Base-by-base conservation (phyloP, 345 rosid genomes). In the Sisymbrium altissimum region DNA sequence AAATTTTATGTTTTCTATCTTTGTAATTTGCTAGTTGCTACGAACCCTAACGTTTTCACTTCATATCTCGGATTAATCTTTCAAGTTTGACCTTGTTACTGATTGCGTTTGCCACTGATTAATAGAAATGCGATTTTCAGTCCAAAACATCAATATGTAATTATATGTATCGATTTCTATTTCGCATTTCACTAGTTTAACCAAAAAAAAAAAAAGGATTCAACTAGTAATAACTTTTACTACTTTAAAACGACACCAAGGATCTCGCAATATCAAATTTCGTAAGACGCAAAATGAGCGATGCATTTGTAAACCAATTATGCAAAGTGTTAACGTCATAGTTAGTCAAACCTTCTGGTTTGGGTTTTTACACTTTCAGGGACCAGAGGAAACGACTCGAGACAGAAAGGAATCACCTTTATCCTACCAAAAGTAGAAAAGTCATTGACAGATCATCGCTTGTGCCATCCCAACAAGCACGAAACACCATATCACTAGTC, bases 301-400 rank as follows among this genome's bases (percentile, higher is more conserved):
- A 45, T 33, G 56, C 19, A 4, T 35, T 35, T 21, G 33, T 21
- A 38, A 63, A 50, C 61, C 62, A 62, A 40, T 19, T 18, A 17
- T 3, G 61, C 61, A 49, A 61, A 72, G 25, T 27, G 3, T 60
- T 30, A 68, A n/a, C 56, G 48, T 74, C 36, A 48, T 19, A 49
- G 73, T 74, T 49, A 50, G 21, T 11, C 62, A 67, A 67, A 59
- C 55, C 59, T 12, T 52, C 74, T 68, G 79, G 74, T 33, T 68
- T 60, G 4, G 53, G 46, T 50, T 75, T 60, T 55, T 75, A 75
- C 74, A 75, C 48, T 75, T 74, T n/a, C 6, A 59, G 36, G 67
- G 73, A 67, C 73, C 68, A 75, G 55, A 67, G 54, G 62, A 59
- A 58, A 30, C 66, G 68, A 59, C 63, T 39, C 15, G 9, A 12